Evolutionary conservation across 1,284 basidiomycete species (phyloP).

Genomic region (Marasmius fiardii): DNA sequence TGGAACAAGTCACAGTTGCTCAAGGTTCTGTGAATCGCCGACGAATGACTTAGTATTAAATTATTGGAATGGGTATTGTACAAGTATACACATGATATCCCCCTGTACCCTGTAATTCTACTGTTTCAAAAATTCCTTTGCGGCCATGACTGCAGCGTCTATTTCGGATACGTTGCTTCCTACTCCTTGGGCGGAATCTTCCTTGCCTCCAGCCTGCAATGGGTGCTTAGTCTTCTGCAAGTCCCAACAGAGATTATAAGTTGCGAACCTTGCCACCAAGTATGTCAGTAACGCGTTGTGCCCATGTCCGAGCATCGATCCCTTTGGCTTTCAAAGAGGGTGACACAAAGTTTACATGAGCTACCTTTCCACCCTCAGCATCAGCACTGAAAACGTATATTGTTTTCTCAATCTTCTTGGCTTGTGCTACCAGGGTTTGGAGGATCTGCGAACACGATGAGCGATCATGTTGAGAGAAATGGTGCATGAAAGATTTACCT

Average conservation of each 20-base stretch:
- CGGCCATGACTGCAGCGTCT: slow-evolving; percentile 66
- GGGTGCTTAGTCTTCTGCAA: slow-evolving; percentile 5
- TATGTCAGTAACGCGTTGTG: slow-evolving; percentile 70
- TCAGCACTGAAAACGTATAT: slow-evolving; percentile 90
- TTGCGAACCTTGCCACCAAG: slow-evolving; percentile 81
- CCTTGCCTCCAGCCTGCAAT: slow-evolving; percentile 84
- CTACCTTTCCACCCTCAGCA: slow-evolving; percentile 67
- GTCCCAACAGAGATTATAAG: background rate
- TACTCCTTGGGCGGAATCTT: slow-evolving; percentile 85
- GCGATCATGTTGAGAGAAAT: background rate
- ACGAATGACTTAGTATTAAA: background rate
- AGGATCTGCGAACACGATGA: slow-evolving; percentile 48
- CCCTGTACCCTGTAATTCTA: background rate
- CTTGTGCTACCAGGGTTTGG: slow-evolving; percentile 71
- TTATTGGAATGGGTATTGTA: background rate
- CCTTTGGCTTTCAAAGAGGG: slow-evolving; percentile 57
- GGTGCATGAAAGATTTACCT: slow-evolving; percentile 41
- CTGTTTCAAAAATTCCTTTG: slow-evolving; percentile 40
- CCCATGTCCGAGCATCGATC: slow-evolving; percentile 83
- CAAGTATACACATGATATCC: background rate
- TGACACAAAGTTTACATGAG: slow-evolving; percentile 87
- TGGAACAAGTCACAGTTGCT: background rate
- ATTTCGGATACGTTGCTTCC: slow-evolving; percentile 68
- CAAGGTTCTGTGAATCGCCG: background rate
- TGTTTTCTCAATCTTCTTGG: slow-evolving; percentile 79